These are phyloP conservation scores for Penicillium chermesinum DNA, from an alignment of 495 filamentous ascomycete species.

Conservation along the genomic window DNA sequence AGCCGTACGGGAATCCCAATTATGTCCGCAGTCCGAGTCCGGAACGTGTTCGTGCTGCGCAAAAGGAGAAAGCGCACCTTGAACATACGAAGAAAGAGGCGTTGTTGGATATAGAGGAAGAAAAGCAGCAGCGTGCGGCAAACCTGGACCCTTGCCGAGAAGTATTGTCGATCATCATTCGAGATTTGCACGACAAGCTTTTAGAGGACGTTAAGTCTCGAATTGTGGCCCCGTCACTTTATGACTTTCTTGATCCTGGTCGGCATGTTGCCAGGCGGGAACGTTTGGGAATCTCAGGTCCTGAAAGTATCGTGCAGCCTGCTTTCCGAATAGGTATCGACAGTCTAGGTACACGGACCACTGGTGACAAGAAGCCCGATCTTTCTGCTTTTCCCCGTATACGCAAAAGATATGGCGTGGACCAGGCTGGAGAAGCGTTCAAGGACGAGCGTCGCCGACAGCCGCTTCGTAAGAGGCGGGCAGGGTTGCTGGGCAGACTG, in stretches of 20 bases:
- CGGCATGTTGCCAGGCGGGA: slow-evolving; percentile 70
- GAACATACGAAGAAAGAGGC: slow-evolving; percentile 61
- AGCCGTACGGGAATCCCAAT: slow-evolving; percentile 61
- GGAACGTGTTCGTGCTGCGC: slow-evolving; percentile 46
- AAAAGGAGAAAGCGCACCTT: slow-evolving; percentile 49
- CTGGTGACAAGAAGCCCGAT: slow-evolving; percentile 44
- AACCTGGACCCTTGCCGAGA: slow-evolving; percentile 83
- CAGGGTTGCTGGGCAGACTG: slow-evolving; percentile 52
- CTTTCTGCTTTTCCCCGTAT: slow-evolving; percentile 66
- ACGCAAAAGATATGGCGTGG: slow-evolving; percentile 56
- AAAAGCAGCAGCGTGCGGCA: slow-evolving; percentile 75
- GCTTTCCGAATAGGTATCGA: slow-evolving; percentile 47
- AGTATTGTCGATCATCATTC: slow-evolving; percentile 67
- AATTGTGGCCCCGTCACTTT: slow-evolving; percentile 74
- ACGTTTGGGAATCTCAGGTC: slow-evolving; percentile 70
- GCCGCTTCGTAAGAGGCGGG: slow-evolving; percentile 45
- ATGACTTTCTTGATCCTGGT: slow-evolving; percentile 76
- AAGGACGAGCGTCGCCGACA: slow-evolving; percentile 70
- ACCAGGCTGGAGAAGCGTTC: slow-evolving; percentile 62
- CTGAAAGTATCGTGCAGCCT: slow-evolving; percentile 49
- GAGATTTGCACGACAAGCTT: slow-evolving; percentile 79
- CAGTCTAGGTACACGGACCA: slow-evolving; percentile 49
- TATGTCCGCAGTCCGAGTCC: slow-evolving; percentile 61
- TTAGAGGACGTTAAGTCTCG: slow-evolving; percentile 80
- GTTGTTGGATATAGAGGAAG: slow-evolving; percentile 74